A percentile compares a stretch with the other conserved stretches of the same genome.
These are phyloP conservation scores for Solanum bulbocastanum DNA, from an alignment of 257 asterid species.

Conservation along the genomic window DNA sequence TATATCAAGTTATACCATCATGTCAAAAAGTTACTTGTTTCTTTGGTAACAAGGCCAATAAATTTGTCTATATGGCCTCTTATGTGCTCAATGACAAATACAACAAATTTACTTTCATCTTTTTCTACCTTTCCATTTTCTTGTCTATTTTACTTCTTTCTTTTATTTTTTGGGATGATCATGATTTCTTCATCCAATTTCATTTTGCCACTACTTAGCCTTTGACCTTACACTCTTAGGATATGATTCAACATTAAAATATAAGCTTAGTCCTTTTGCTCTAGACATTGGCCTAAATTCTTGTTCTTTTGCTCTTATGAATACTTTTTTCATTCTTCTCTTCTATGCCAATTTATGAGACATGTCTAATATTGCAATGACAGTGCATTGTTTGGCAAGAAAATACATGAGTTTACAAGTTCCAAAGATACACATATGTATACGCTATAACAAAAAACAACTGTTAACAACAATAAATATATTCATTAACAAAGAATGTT, in stretches of 20 bases:
- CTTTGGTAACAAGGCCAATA: neutral
- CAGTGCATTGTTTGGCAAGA: neutral
- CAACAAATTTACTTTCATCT: neutral
- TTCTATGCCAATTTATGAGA: neutral
- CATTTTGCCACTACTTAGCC: neutral
- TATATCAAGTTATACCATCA: neutral
- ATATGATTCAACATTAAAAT: constrained; percentile 6
- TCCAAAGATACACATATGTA: neutral
- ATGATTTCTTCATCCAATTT: neutral
- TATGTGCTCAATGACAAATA: neutral
- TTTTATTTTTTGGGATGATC: neutral
- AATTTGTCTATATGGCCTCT: neutral
- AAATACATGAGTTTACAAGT: neutral
- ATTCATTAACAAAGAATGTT: too few relatives aligned
- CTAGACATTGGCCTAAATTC: neutral
- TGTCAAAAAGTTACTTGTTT: neutral
- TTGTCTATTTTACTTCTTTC: neutral
- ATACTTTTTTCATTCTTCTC: neutral
- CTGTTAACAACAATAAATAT: neutral
- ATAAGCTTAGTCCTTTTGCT: neutral
- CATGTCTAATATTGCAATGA: constrained; percentile 1
- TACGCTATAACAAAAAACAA: neutral
- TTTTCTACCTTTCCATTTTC: neutral
- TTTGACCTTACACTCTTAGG: neutral
- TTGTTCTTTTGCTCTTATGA: neutral